phyloP scores from a whole-genome alignment of 768 basidiomycete species.

The Tulasnella sp. region DNA sequence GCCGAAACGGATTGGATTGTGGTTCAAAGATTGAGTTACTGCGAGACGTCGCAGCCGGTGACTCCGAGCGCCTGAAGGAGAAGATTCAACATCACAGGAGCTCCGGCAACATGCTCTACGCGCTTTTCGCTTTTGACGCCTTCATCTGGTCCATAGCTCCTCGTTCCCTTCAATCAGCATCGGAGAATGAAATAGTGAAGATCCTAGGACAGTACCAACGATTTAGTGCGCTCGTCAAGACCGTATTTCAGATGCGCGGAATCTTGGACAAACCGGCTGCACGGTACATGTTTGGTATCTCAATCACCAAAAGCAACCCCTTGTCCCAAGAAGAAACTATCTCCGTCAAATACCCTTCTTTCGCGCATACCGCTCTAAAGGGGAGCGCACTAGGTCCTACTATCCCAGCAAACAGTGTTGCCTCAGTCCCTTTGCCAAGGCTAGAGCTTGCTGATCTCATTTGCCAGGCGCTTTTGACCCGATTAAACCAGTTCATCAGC shows the following conservation, averaged over 20 bases:
- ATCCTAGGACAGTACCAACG: background rate
- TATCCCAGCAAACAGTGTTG: too few species aligned
- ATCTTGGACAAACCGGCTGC: background rate
- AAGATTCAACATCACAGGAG: background rate
- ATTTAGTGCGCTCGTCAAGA: background rate
- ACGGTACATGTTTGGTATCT: background rate
- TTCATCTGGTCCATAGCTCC: background rate
- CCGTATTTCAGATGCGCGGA: background rate
- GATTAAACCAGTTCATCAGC: background rate
- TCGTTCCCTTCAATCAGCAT: background rate
- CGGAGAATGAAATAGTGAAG: background rate
- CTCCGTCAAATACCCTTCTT: background rate
- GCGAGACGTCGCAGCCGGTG: background rate
- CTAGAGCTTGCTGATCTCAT: too few species aligned
- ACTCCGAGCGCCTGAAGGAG: background rate
- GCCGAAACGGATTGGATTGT: too few species aligned
- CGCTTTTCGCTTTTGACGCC: constrained; percentile 3
- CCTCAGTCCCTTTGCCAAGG: too few species aligned
- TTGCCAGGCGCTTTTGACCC: background rate
- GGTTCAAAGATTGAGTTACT: background rate
- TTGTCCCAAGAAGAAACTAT: too few species aligned
- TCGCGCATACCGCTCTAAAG: background rate
- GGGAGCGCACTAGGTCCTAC: too few species aligned
- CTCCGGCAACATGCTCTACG: background rate
- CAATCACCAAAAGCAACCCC: background rate